Evolutionary conservation across 108 stramenopile genomes (phyloP), one percentile per base, ranked within the genome.

Genomic region (Stephanodiscus minutulus): DNA sequence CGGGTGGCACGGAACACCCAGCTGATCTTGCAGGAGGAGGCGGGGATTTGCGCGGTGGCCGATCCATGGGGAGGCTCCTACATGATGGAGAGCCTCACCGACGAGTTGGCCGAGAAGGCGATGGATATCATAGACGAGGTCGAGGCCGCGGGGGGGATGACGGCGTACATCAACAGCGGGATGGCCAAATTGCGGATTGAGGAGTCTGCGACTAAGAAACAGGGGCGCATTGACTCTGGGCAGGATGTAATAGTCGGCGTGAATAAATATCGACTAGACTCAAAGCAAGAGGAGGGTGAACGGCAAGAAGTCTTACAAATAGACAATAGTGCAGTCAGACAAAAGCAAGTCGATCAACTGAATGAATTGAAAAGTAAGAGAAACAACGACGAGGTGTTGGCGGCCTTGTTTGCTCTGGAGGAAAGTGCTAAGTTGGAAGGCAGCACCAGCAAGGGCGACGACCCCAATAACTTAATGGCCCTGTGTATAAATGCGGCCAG

Each of bases 1-100:
- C 91, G 98, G 29, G 95, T 98, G 39, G 98, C 98, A 28, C 82
- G 98, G 1, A 98, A 97, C 73, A 99, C 98, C 8, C 98, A 99
- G 72, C 81, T 99, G 39, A 93, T 99, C 66, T 71, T 98, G 7
- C 98, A 99, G 85, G 98, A 99, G 80, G 98, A 99, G 70, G 93
- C 97, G 1, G 96, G 93, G 18, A 57, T 79, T 0, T 79, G 78
- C 21, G 78, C 53, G 18, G 71, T 72, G 54, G 78, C 78, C 10
- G 95, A 96, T 76, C 95, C 95, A 3, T 96, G 88, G 89, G 95
- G 93, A 18, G 95, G 95, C n/a, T 88, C 87, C 0, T 97, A 98
- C 87, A 93, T 97, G 91, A 99, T 99, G 96, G 98, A 99, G 77
- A 84, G 83, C 53, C 83, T 99, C 8, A 99, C 98, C 0, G 86